These are phyloP conservation scores for Podila verticillata DNA, from an alignment of 192 early-diverging fungal genomes.

Conservation along the genomic window DNA sequence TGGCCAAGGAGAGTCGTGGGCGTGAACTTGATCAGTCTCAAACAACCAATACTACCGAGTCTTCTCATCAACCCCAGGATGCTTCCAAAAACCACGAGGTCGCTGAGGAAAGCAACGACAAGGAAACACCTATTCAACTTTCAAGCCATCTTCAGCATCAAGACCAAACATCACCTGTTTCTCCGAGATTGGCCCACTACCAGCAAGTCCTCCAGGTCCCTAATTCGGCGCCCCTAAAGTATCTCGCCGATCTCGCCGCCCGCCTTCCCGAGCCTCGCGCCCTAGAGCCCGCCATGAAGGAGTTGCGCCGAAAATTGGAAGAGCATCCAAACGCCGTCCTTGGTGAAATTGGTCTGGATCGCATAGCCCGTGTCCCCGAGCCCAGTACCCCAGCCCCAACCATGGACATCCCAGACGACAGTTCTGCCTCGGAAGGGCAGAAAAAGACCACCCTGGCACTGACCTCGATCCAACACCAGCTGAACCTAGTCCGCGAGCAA, in stretches of 20 bases:
- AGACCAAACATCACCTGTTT: neutral
- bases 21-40: neutral
- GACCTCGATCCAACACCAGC: slow-evolving; percentile 58
- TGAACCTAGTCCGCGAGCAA: slow-evolving; percentile 71
- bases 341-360: slow-evolving; percentile 76
- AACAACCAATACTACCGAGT: neutral
- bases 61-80: neutral
- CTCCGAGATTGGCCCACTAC: slow-evolving; percentile 12
- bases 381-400: slow-evolving; percentile 5
- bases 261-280: slow-evolving; percentile 32
- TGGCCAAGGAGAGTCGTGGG: slow-evolving; percentile 20
- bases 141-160: neutral
- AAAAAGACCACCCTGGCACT: slow-evolving; percentile 55
- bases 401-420: neutral
- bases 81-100: neutral
- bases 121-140: neutral
- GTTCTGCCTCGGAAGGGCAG: neutral
- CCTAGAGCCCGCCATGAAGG: slow-evolving; percentile 31
- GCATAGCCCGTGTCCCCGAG: slow-evolving; percentile 52
- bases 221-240: slow-evolving; percentile 16
- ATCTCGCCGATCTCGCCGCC: slow-evolving; percentile 19
- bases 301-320: slow-evolving; percentile 50
- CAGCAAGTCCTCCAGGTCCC: slow-evolving; percentile 32
- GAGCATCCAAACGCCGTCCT: slow-evolving; percentile 56
- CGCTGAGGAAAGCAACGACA: neutral